phyloP scores from a whole-genome alignment of 768 basidiomycete species.

The Basidioascus undulatus region DNA sequence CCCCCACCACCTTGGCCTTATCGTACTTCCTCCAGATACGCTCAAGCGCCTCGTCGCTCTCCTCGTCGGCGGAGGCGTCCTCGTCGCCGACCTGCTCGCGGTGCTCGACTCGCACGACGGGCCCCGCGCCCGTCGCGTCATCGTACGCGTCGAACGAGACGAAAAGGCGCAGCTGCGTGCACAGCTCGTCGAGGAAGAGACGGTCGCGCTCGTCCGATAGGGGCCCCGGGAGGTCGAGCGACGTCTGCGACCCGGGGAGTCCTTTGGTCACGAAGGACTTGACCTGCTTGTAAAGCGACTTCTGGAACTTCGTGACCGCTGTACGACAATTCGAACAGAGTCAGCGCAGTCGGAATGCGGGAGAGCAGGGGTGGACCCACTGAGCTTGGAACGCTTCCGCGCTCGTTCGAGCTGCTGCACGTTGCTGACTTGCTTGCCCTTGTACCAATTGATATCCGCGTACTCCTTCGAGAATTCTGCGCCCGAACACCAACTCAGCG shows the following conservation, averaged over 20 bases:
- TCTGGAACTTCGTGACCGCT: slow-evolving; percentile 52
- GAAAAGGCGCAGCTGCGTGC: slow-evolving; percentile 48
- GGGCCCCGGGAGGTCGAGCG: slow-evolving; percentile 14
- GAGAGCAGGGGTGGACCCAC: too few species aligned
- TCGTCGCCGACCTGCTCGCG: slow-evolving; percentile 14
- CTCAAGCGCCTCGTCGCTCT: slow-evolving; percentile 47
- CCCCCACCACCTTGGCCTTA: slow-evolving; percentile 50
- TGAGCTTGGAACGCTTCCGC: too few species aligned
- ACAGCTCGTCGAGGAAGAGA: slow-evolving; percentile 49
- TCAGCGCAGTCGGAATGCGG: neutral
- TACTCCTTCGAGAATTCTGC: slow-evolving; percentile 82
- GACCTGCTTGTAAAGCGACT: slow-evolving; percentile 52
- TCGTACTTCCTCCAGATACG: slow-evolving; percentile 71
- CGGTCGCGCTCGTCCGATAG: slow-evolving; percentile 38
- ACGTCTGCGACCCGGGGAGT: too few species aligned
- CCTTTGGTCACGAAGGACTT: slow-evolving; percentile 57
- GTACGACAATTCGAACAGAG: neutral
- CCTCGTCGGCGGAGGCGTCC: slow-evolving; percentile 23
- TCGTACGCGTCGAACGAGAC: slow-evolving; percentile 88
- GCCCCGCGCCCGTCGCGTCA: too few species aligned
- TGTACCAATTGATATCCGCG: slow-evolving; percentile 74
- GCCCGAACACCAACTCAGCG: too few species aligned
- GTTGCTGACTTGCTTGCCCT: slow-evolving; percentile 61
- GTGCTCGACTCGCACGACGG: slow-evolving; percentile 19
- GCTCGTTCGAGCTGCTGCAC: too few species aligned